Percentiles rank a stretch among this genome's conserved stretches.
These are phyloP conservation scores for Nicotiana benthamiana DNA, from an alignment of 257 asterid species.

Conservation along the genomic window DNA sequence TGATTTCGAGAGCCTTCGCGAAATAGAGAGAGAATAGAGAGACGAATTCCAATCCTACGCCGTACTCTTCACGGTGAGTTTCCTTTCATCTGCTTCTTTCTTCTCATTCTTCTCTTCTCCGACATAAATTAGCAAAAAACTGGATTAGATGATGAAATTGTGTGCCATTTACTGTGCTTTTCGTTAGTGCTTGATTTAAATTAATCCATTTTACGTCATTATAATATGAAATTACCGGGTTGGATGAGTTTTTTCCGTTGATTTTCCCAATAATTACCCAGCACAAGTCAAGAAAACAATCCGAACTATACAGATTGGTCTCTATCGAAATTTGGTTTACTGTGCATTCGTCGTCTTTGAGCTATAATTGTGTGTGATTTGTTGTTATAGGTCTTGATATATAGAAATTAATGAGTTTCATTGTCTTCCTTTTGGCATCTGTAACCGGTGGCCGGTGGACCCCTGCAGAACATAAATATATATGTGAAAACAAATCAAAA, in stretches of 20 bases:
- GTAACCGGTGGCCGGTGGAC: not conserved
- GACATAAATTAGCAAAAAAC: not conserved
- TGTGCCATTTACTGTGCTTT: not conserved
- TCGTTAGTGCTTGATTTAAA: not conserved
- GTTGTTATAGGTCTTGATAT: not conserved
- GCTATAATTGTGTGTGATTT: not conserved
- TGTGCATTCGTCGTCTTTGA: not conserved
- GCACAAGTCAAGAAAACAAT: not conserved
- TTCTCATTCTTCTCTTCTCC: not conserved
- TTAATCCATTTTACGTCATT: not conserved
- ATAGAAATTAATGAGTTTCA: not conserved
- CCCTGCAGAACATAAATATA: not conserved
- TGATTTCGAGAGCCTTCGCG: not conserved
- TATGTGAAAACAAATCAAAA: not conserved
- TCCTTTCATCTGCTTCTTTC: not conserved
- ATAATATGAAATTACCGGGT: not conserved
- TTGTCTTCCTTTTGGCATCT: not conserved
- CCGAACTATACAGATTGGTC: not conserved
- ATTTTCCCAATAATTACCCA: not conserved
- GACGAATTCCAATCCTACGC: not conserved
- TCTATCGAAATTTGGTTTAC: not conserved
- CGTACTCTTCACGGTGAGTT: constrained; percentile 8
- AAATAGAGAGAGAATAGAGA: not conserved
- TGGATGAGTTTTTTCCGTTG: not conserved
- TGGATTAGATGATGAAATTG: not conserved